Evolutionary conservation across 1,284 basidiomycete genomes (phyloP), one percentile per base, ranked within the genome.

Genomic region (Cutaneotrichosporon cyanovorans): DNA sequence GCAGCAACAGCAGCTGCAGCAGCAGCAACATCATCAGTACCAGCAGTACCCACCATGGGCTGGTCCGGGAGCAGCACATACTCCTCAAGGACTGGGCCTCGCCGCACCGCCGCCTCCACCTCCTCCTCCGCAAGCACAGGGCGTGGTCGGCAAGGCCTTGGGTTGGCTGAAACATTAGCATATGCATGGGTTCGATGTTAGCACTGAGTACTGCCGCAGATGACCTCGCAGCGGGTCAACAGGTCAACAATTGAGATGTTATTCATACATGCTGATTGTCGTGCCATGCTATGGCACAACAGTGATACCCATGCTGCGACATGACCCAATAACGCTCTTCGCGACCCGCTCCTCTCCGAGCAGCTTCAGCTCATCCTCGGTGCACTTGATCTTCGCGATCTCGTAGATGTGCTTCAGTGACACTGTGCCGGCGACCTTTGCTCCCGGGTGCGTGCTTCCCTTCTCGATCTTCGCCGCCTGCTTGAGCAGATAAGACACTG

Each of bases 361-460:
- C 63, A 85, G 83, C 74, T 81, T 84, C 75, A 93, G 74, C 67
- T 87, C 85, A 48, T 85, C 83, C 73, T 98, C 95, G 60, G 79
- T 81, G 52, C 83, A 80, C 76, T 99, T 99, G 70, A 98, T 87
- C 78, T 88, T 95, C 32, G 95, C 91, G 66, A 99, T 97, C 77
- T 98, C 95, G 73, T 95, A 98, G 64, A 98, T 80, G 75, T 97
- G 92, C 77, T 99, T 99, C 63, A 98, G 78, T 58, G 81, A 87
- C 62, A 99, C 79, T 22, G 84, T 90, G 40, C 87, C 90, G 51
- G 79, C 76, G 50, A 77, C 73, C 66, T 58, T 20, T 2, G 48
- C 31, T n/a, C 56, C 56, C 10, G 57, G 50, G 10, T 42, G 42
- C 2, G 60, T 62, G 82, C 84, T 74, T 81, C 92, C 93, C 71